Evolutionary conservation across 2,329 filamentous ascomycete genomes (phyloP).

Genomic region (Fusarium sp.): DNA sequence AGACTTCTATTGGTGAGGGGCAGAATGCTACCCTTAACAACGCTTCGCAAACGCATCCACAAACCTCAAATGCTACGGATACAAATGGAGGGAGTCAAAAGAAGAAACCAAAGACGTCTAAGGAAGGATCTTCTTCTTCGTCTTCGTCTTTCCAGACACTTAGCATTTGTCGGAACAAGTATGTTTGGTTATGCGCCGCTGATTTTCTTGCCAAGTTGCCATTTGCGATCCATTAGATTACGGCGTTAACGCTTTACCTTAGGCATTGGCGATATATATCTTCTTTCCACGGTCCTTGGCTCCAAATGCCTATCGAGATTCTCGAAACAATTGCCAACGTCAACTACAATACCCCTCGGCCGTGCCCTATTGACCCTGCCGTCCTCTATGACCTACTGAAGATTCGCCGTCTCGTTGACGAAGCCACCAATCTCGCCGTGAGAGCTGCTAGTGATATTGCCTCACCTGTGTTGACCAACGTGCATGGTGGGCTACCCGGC

Average conservation of each 20-base stretch:
- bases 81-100: constrained; percentile 20
- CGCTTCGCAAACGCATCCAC: constrained; percentile 20
- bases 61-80: constrained; percentile 9
- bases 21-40: constrained; percentile 23
- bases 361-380: constrained; percentile 81
- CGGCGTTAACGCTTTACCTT: constrained; percentile 25
- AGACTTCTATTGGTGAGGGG: constrained; percentile 54
- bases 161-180: constrained; percentile 73
- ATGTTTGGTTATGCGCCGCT: constrained; percentile 50
- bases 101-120: constrained; percentile 25
- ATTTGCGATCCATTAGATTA: neutral
- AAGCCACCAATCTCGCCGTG: constrained; percentile 81
- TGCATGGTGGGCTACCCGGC: constrained; percentile 55
- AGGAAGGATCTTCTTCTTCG: constrained; percentile 13
- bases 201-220: constrained; percentile 2
- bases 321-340: constrained; percentile 82
- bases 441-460: constrained; percentile 80
- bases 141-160: constrained; percentile 33
- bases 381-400: constrained; percentile 88
- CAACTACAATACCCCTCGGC: constrained; percentile 81
- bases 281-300: constrained; percentile 85
- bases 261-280: constrained; percentile 91
- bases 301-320: constrained; percentile 81
- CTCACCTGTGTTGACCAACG: constrained; percentile 70
- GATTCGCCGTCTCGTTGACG: constrained; percentile 82